phyloP scores from a whole-genome alignment of 352 stramenopile genomes.

The Phytophthora hybrid region DNA sequence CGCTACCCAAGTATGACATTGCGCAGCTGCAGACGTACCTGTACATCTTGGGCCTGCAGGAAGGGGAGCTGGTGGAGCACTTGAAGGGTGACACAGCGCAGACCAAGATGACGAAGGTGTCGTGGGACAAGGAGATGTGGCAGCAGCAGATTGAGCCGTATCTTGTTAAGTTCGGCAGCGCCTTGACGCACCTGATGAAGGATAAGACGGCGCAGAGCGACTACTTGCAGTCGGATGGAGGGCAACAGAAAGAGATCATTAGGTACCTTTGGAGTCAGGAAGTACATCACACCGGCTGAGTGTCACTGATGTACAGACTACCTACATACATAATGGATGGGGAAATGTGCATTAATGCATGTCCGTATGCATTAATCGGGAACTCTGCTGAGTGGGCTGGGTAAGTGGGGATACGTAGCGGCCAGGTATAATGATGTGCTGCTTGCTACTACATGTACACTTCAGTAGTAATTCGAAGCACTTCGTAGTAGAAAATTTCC shows the following conservation, averaged over 20 bases:
- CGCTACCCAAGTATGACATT: conserved; percentile 83
- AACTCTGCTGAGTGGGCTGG: too few species aligned
- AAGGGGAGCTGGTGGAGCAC: conserved; percentile 87
- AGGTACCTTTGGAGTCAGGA: conserved; percentile 70
- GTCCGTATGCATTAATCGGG: too few species aligned
- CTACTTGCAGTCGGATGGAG: conserved; percentile 53
- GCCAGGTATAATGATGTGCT: too few species aligned
- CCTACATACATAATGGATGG: too few species aligned
- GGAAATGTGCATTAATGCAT: too few species aligned
- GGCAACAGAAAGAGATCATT: conserved; percentile 78
- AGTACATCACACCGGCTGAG: conserved; percentile 20
- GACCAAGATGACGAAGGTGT: conserved; percentile 78
- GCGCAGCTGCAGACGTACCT: conserved; percentile 88
- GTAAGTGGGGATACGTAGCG: too few species aligned
- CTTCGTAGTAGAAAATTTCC: too few species aligned
- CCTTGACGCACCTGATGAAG: conserved; percentile 81
- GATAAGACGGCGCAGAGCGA: conserved; percentile 59
- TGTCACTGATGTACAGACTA: background rate
- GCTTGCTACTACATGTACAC: too few species aligned
- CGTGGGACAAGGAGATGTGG: conserved; percentile 77
- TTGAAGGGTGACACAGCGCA: conserved; percentile 59
- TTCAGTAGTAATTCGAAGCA: too few species aligned
- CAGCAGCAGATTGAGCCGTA: conserved; percentile 69
- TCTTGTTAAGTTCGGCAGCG: conserved; percentile 71
- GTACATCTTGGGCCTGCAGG: conserved; percentile 69